phyloP scores from a whole-genome alignment of 2,329 filamentous ascomycete species.

The Lachnellula willkommii region DNA sequence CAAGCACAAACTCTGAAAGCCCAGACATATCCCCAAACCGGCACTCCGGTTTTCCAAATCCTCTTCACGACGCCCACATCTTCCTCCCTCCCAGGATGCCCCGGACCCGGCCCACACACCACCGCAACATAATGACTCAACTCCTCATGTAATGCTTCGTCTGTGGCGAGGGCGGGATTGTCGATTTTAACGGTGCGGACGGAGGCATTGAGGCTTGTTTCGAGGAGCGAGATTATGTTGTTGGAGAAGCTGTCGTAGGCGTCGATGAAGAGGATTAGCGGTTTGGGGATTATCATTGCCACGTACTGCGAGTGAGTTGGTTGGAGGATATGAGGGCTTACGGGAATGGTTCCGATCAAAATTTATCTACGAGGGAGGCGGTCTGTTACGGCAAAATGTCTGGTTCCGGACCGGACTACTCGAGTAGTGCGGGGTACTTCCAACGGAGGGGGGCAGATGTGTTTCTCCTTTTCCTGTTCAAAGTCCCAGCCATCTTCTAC shows the following conservation, averaged over 20 bases:
- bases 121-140: conserved; percentile 70
- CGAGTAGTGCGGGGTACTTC: too few relatives aligned
- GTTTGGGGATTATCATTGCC: conserved; percentile 27
- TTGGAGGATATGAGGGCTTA: too few relatives aligned
- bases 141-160: conserved; percentile 42
- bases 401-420: too few relatives aligned
- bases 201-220: conserved; percentile 60
- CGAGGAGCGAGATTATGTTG: conserved; percentile 82
- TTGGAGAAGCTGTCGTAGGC: conserved; percentile 97
- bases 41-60: conserved; percentile 68
- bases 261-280: conserved; percentile 76
- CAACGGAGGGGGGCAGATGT: too few relatives aligned
- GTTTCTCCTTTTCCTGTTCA: too few relatives aligned
- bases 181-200: conserved; percentile 72
- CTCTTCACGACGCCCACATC: conserved; percentile 79
- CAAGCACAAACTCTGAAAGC: conserved; percentile 62
- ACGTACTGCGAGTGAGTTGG: conserved; percentile 3
- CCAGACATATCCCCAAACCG: conserved; percentile 74
- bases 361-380: neutral
- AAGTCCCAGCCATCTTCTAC: too few relatives aligned
- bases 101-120: conserved; percentile 86
- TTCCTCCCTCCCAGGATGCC: conserved; percentile 62
- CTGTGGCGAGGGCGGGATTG: conserved; percentile 44
- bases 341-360: too few relatives aligned
- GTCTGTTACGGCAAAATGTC: too few relatives aligned